These are phyloP conservation scores for Syncephalastrum monosporum DNA, from an alignment of 371 early-diverging fungal species.

Conservation along the genomic window DNA sequence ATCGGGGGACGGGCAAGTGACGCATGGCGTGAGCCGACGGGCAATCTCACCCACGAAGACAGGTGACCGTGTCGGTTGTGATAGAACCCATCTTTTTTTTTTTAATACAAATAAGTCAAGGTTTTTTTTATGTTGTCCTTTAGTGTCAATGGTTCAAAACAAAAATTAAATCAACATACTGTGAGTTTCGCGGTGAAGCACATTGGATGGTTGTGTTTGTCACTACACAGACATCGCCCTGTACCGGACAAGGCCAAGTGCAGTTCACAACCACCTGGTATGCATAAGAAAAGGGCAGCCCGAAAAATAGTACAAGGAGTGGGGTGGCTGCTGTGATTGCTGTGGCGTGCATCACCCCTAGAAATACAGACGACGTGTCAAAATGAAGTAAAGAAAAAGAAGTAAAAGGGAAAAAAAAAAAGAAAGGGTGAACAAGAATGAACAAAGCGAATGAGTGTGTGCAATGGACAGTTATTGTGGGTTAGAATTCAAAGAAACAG, in stretches of 20 bases:
- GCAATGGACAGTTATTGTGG: no score
- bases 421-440: no score
- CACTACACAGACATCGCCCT: slow-evolving; percentile 17
- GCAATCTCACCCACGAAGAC: slow-evolving; percentile 25
- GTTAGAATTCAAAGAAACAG: no score
- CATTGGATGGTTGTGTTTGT: slow-evolving; percentile 16
- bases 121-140: neutral
- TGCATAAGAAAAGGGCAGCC: neutral
- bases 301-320: no score
- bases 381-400: no score
- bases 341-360: no score
- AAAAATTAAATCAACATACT: slow-evolving; percentile 13
- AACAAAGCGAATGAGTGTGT: no score
- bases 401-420: no score
- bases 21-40: slow-evolving; percentile 21
- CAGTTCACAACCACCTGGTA: slow-evolving; percentile 18
- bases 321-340: no score
- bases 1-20: slow-evolving; percentile 10
- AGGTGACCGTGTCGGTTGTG: slow-evolving; percentile 15
- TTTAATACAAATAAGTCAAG: neutral
- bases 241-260: slow-evolving; percentile 26
- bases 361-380: no score
- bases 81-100: slow-evolving; percentile 22
- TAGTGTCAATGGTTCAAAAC: neutral
- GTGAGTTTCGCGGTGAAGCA: slow-evolving; percentile 16